phyloP scores from a whole-genome alignment of 371 early-diverging fungal species.

The Chytridium lagenaria region DNA sequence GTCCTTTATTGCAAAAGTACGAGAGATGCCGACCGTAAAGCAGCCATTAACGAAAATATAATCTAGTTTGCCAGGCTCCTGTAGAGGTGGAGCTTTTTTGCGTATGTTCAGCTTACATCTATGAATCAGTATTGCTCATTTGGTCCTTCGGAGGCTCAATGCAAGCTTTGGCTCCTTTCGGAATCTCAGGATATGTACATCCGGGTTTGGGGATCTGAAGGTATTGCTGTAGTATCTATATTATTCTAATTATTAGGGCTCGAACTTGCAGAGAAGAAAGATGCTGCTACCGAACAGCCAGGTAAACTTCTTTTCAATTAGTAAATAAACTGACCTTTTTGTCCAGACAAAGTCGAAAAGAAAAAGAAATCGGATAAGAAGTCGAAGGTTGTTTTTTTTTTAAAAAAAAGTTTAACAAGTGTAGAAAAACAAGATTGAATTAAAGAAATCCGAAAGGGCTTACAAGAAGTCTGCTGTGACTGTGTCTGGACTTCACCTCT shows the following conservation, averaged over 20 bases:
- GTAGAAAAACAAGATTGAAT: conserved; percentile 55
- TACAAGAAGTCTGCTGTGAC: conserved; percentile 75
- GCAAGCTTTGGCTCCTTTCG: conserved; percentile 76
- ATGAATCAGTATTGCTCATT: conserved; percentile 83
- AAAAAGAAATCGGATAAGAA: conserved; percentile 30
- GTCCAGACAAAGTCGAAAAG: not conserved
- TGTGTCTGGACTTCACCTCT: conserved; percentile 79
- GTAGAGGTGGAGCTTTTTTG: conserved; percentile 36
- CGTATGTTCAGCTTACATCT: not conserved
- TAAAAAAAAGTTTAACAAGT: not conserved
- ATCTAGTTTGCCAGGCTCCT: conserved; percentile 45
- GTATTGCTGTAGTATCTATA: not conserved
- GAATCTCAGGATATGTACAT: not conserved
- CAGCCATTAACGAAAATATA: not conserved
- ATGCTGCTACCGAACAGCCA: not conserved
- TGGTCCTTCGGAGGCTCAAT: conserved; percentile 78
- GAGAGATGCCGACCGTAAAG: not conserved
- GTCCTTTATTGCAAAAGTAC: conserved; percentile 41
- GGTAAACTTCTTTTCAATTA: no score
- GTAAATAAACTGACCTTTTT: no score
- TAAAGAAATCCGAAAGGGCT: conserved; percentile 83
- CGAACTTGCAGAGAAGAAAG: not conserved
- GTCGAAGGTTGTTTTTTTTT: conserved; percentile 20
- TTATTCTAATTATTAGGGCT: not conserved
- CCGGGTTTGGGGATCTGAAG: not conserved